Base-by-base conservation (phyloP, 352 stramenopile genomes). In the Paralagenidium karlingii region DNA sequence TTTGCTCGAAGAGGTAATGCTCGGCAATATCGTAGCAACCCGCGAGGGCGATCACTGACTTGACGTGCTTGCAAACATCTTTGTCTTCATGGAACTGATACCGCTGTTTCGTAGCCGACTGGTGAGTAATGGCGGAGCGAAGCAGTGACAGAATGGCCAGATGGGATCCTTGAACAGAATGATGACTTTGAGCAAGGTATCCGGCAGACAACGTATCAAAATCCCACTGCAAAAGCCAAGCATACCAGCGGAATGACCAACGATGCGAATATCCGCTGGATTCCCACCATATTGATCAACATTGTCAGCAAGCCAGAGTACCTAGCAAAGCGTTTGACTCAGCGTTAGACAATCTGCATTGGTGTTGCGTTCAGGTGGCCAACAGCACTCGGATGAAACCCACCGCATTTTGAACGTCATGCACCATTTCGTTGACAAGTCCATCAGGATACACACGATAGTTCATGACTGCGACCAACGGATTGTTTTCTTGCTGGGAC, bases 361-460 rank as follows among this genome's bases (percentile, higher is more conserved):
- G n/a, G n/a, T n/a, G n/a, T n/a, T n/a, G n/a, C n/a, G n/a, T n/a
- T n/a, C n/a, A n/a, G n/a, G n/a, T n/a, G n/a, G n/a, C n/a, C n/a
- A n/a, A n/a, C n/a, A n/a, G n/a, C n/a, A n/a, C n/a, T n/a, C n/a
- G n/a, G n/a, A n/a, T n/a, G 2, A 3, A 19, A 55, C 63, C 11
- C 50, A 87, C 70, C 43, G 70, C 67, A 13, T 60, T 56, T 24
- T 94, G 61, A 11, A 95, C 58, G 58, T 97, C 86, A 28, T 90
- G 38, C 19, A 92, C 62, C 81, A 96, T 96, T 26, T 91, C 77
- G 20, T 77, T 36, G 22, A 96, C 65, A 20, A 70, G 68, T 2
- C 69, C 80, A 9, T 62, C 65, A 1, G 89, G 89, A 53, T 89
- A 96, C 45, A 91, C 95, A 18, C 77, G 59, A 49, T 96, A 95